Conservation (phyloP, 192 early-diverging fungal genomes). For the Coemansia sp. region DNA sequence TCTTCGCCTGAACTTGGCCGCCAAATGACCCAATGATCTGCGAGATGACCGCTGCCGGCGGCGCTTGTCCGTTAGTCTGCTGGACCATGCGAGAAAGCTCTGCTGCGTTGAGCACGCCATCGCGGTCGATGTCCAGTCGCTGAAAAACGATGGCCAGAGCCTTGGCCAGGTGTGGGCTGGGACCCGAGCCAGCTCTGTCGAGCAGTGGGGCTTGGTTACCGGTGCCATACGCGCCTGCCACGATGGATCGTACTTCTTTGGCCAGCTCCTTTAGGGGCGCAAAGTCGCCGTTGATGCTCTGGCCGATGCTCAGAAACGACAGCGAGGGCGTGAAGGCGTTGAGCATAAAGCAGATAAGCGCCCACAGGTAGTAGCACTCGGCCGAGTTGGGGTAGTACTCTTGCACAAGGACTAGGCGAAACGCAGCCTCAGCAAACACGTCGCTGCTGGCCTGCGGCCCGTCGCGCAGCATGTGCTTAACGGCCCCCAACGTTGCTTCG, state of each 20-base stretch:
- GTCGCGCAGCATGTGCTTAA: slow-evolving; percentile 49
- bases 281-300: slow-evolving; percentile 27
- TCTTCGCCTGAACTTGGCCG: slow-evolving; percentile 25
- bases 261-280: slow-evolving; percentile 44
- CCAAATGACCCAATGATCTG: slow-evolving; percentile 51
- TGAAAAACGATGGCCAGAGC: slow-evolving; percentile 45
- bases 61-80: slow-evolving; percentile 42
- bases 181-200: slow-evolving; percentile 24
- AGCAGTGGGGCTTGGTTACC: slow-evolving; percentile 42
- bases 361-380: slow-evolving; percentile 58
- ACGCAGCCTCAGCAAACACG: slow-evolving; percentile 40
- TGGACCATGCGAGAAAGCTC: slow-evolving; percentile 42
- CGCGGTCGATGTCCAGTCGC: slow-evolving; percentile 46
- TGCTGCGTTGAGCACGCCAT: slow-evolving; percentile 41
- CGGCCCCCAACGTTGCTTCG: slow-evolving; percentile 33
- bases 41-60: slow-evolving; percentile 18
- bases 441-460: slow-evolving; percentile 24
- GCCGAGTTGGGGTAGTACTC: slow-evolving; percentile 48
- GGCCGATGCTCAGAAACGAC: slow-evolving; percentile 37
- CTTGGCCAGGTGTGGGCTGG: slow-evolving; percentile 40
- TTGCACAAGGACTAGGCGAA: slow-evolving; percentile 43
- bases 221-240: slow-evolving; percentile 28
- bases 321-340: slow-evolving; percentile 42
- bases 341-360: slow-evolving; percentile 52
- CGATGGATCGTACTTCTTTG: slow-evolving; percentile 27